Conservation (phyloP, 208 protist genomes). For the Naegleria gruberi region DNA sequence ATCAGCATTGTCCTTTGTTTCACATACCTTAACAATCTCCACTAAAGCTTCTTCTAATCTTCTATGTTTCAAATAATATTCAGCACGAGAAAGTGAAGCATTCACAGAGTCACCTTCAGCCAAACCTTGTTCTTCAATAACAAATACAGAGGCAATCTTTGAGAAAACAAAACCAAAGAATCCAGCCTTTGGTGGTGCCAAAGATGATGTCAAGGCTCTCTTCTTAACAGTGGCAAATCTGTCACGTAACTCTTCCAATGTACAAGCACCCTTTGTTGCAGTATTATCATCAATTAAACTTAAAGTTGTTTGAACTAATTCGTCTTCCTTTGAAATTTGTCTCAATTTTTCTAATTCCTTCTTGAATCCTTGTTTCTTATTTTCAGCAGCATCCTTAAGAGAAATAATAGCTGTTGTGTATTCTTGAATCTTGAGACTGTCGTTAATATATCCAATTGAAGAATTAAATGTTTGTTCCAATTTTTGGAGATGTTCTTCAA, state of each 20-base stretch:
- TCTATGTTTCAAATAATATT: constrained; percentile 15
- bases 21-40: background rate
- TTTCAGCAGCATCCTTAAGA: background rate
- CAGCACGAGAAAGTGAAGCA: background rate
- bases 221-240: background rate
- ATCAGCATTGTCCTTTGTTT: background rate
- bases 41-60: background rate
- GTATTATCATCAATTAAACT: background rate
- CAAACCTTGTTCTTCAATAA: background rate
- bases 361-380: background rate
- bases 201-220: background rate
- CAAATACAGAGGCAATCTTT: background rate
- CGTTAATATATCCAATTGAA: background rate
- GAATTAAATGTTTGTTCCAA: background rate
- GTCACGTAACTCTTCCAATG: background rate
- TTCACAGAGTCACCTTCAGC: background rate
- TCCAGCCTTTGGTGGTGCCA: background rate
- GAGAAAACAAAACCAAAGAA: background rate
- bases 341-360: background rate
- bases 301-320: background rate
- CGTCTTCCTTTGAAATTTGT: background rate
- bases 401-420: background rate
- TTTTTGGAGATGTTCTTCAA: background rate
- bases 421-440: background rate
- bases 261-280: background rate